phyloP scores from a whole-genome alignment of 352 stramenopile genomes.

The Blastocystis sp. region DNA sequence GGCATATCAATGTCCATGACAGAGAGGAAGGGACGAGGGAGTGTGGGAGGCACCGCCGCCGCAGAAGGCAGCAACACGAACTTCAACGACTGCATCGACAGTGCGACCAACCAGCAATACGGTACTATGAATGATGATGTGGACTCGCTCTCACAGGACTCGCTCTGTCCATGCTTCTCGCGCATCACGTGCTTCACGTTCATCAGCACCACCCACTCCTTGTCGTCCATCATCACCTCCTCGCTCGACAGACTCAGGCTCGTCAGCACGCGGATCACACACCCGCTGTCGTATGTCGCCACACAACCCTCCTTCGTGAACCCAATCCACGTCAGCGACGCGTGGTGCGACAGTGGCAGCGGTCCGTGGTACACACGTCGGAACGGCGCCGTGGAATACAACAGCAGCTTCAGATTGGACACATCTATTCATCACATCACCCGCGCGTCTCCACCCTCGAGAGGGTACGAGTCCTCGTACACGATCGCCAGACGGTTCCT shows the following conservation, averaged over 20 bases:
- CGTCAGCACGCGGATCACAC: conserved; percentile 12
- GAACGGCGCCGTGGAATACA: conserved; percentile 48
- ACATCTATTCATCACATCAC: not conserved
- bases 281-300: conserved; percentile 47
- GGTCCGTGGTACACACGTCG: conserved; percentile 3
- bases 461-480: conserved; percentile 50
- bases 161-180: conserved; percentile 25
- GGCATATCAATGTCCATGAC: conserved; percentile 23
- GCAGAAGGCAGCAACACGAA: conserved; percentile 27
- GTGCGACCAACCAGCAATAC: conserved; percentile 39
- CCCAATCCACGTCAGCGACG: conserved; percentile 18
- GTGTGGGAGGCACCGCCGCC: not conserved
- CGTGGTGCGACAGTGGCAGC: not conserved
- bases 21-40: conserved; percentile 30
- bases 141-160: not conserved
- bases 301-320: conserved; percentile 42
- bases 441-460: not conserved
- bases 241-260: not conserved
- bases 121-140: not conserved
- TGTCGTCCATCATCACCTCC: not conserved
- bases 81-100: conserved; percentile 34
- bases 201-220: conserved; percentile 63
- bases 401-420: conserved; percentile 50
- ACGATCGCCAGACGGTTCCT: not conserved
- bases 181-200: conserved; percentile 19